A percentile compares a stretch with the other conserved stretches of the same genome.
phyloP scores from a whole-genome alignment of 192 early-diverging fungal species.

The Diversispora eburnea region DNA sequence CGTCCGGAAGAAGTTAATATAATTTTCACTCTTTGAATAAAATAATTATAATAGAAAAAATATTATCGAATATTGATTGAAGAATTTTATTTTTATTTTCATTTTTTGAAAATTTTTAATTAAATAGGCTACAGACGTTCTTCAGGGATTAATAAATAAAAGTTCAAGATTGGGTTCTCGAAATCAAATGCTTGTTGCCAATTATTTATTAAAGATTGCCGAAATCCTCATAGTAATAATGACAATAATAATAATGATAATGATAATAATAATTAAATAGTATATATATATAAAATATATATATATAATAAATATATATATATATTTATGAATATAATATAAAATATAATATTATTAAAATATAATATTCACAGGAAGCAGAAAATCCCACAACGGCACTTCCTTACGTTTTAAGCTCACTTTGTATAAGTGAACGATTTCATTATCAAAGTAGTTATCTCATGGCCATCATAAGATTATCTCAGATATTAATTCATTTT shows the following conservation, averaged over 20 bases:
- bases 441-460: slow-evolving; percentile 29
- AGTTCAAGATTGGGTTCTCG: slow-evolving; percentile 10
- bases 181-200: slow-evolving; percentile 26
- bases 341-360: neutral
- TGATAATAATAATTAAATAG: too few species aligned
- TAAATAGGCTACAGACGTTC: slow-evolving; percentile 11
- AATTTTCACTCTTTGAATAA: neutral
- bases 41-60: neutral
- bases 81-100: neutral
- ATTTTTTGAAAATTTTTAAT: neutral
- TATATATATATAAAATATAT: too few species aligned
- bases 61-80: neutral
- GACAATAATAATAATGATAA: too few species aligned
- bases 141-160: slow-evolving; percentile 13
- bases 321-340: neutral
- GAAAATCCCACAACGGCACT: slow-evolving; percentile 21
- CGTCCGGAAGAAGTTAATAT: slow-evolving; percentile 1
- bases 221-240: slow-evolving; percentile 18
- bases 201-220: slow-evolving; percentile 25
- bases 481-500: slow-evolving; percentile 23
- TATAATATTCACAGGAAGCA: neutral
- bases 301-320: neutral
- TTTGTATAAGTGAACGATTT: slow-evolving; percentile 28
- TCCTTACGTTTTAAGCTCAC: slow-evolving; percentile 20
- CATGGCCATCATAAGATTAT: slow-evolving; percentile 19